phyloP scores from a whole-genome alignment of 2,329 filamentous ascomycete species.

The Bipolaris oryzae region DNA sequence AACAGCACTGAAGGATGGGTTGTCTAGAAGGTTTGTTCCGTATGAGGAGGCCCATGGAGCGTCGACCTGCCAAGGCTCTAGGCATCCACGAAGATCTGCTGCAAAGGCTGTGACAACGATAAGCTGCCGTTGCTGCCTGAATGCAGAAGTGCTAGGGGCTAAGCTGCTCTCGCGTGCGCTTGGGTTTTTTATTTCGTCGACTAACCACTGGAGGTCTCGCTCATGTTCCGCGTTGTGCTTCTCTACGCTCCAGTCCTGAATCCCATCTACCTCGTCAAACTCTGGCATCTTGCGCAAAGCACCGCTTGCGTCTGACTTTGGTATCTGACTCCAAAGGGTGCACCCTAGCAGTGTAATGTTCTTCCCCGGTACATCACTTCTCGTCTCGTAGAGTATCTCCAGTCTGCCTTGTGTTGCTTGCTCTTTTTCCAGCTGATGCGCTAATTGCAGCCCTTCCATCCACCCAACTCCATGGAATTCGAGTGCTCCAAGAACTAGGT shows the following conservation, averaged over 20 bases:
- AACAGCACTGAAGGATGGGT: slow-evolving; percentile 26
- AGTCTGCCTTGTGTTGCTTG: slow-evolving; percentile 43
- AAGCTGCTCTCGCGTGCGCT: slow-evolving; percentile 13
- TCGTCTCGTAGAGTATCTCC: slow-evolving; percentile 53
- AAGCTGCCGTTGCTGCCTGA: slow-evolving; percentile 36
- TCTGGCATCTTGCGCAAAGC: slow-evolving; percentile 59
- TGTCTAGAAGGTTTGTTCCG: slow-evolving; percentile 57
- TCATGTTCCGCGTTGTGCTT: slow-evolving; percentile 58
- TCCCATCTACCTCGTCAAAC: slow-evolving; percentile 54
- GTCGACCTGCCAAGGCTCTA: slow-evolving; percentile 56
- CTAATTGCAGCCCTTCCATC: slow-evolving; percentile 34
- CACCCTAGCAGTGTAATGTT: slow-evolving; percentile 62
- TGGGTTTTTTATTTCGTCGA: slow-evolving; percentile 43
- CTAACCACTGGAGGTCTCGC: slow-evolving; percentile 59
- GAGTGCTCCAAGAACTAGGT: slow-evolving; percentile 34
- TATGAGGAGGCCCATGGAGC: slow-evolving; percentile 60
- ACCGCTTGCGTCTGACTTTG: slow-evolving; percentile 45
- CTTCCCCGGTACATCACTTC: slow-evolving; percentile 51
- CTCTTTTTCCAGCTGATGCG: slow-evolving; percentile 37
- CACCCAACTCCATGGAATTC: slow-evolving; percentile 38
- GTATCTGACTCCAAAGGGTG: slow-evolving; percentile 62
- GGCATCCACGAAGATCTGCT: slow-evolving; percentile 57
- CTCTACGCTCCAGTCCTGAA: slow-evolving; percentile 58
- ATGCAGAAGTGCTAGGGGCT: neutral
- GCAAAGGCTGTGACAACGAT: slow-evolving; percentile 65